Conservation (phyloP, 2,329 filamentous ascomycete species). For the Leptographium wingfieldii region DNA sequence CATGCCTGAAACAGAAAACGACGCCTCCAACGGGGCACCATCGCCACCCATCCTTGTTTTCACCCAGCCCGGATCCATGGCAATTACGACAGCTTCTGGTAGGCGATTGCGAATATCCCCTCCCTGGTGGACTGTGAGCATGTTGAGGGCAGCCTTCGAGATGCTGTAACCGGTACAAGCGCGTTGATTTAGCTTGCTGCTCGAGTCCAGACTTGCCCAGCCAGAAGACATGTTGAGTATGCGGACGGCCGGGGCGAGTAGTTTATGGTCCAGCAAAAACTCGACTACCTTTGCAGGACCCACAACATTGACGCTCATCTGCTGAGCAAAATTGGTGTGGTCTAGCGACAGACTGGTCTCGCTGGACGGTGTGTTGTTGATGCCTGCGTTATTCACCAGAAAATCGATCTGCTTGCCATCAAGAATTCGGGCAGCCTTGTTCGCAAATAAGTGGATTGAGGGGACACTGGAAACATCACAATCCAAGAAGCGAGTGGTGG, state of each 20-base stretch:
- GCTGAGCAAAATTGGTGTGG: slow-evolving; percentile 21
- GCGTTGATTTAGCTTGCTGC: slow-evolving; percentile 17
- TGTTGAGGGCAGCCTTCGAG: slow-evolving; percentile 20
- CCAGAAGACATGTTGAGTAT: slow-evolving; percentile 30
- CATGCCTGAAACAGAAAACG: slow-evolving; percentile 34
- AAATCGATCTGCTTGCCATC: slow-evolving; percentile 21
- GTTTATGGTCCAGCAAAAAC: slow-evolving; percentile 18
- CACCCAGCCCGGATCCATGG: slow-evolving; percentile 23
- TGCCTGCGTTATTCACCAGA: slow-evolving; percentile 20
- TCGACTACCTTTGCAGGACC: slow-evolving; percentile 32
- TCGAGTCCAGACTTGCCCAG: slow-evolving; percentile 22
- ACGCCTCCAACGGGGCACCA: slow-evolving; percentile 15
- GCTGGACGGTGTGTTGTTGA: slow-evolving; percentile 21
- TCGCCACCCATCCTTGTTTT: slow-evolving; percentile 22
- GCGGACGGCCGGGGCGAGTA: slow-evolving; percentile 17
- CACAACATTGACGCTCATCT: slow-evolving; percentile 32
- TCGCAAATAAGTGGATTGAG: slow-evolving; percentile 18
- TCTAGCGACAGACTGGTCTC: slow-evolving; percentile 27
- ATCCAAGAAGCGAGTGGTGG: slow-evolving; percentile 16
- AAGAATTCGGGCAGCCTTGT: slow-evolving; percentile 16
- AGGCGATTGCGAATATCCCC: slow-evolving; percentile 13
- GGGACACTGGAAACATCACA: slow-evolving; percentile 20
- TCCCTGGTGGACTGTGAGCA: slow-evolving; percentile 21
- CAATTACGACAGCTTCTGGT: slow-evolving; percentile 17
- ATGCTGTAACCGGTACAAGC: slow-evolving; percentile 20